Evolutionary conservation across 2,329 filamentous ascomycete genomes (phyloP).

Genomic region (Ilyonectria sp.): DNA sequence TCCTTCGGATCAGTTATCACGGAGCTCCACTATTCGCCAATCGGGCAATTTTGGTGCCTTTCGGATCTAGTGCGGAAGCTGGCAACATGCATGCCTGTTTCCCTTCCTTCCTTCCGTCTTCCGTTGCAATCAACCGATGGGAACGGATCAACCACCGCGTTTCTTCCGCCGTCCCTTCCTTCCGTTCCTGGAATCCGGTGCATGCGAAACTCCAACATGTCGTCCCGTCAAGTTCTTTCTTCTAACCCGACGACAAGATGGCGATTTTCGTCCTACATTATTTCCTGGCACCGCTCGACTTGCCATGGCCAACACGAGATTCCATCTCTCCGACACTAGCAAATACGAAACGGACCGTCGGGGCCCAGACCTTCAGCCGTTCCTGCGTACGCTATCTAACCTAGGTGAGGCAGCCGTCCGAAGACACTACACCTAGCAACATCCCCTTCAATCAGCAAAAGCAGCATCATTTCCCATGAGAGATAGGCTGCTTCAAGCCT

Average conservation of each 20-base stretch:
- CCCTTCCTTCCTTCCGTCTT: constrained; percentile 37
- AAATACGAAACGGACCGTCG: neutral
- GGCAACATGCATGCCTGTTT: constrained; percentile 30
- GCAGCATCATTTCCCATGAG: neutral
- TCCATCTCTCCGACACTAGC: neutral
- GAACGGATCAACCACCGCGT: constrained; percentile 21
- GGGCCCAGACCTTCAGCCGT: neutral
- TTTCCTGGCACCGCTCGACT: neutral
- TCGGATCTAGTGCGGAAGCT: constrained; percentile 20
- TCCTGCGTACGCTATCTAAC: neutral
- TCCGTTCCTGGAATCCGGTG: constrained; percentile 4
- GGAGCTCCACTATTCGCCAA: constrained; percentile 35
- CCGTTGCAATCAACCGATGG: constrained; percentile 12
- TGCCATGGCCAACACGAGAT: neutral
- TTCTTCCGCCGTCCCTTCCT: constrained; percentile 4
- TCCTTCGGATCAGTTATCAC: constrained; percentile 15
- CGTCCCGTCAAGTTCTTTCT: neutral
- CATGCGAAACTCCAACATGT: neutral
- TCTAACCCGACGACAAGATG: neutral
- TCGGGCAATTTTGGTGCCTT: constrained; percentile 31
- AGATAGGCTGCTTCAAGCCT: neutral
- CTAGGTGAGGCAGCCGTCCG: neutral
- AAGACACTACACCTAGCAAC: neutral
- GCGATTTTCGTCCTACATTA: neutral
- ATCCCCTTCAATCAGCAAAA: neutral